Evolutionary conservation across 768 basidiomycete species (phyloP), one percentile per base, ranked within the genome.

Genomic region (Tricholoma flavovirens): DNA sequence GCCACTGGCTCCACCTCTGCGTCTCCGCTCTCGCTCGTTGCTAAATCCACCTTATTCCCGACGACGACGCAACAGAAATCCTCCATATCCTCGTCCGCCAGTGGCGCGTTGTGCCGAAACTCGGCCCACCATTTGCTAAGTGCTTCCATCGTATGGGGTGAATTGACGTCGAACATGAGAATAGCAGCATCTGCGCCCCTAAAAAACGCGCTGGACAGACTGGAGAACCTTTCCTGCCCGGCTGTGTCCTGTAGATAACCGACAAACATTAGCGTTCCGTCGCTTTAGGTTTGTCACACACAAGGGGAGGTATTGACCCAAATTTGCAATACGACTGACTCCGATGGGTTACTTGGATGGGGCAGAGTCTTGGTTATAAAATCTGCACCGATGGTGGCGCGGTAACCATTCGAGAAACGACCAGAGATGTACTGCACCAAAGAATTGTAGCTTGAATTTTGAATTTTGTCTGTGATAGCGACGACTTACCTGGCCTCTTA

Each of bases 351-450:
- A 4, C 63, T 76, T 42, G 84, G 81, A 64, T 89, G 82, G 0
- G 83, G 81, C 10, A 93, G 63, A 0, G 81, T 82, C 67, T 91
- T 92, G 0, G 84, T 79, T 50, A 92, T 88, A 56, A 93, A 94
- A 70, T 94, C 91, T n/a, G 87, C 84, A 17, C 91, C 92, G 40
- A 95, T 93, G 2, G 92, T 94, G 1, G 91, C 87, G 49, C 88
- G 77, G 68, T 93, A 93, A 9, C 83, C 83, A 2, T 79, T 81
- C 4, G 87, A 83, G 69, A 93, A 93, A 11, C 79, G 80, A 24
- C 84, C 83, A 9, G 87, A 84, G 61, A 91, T 83, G 66, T 88
- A 93, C 84, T 92, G 61, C n/a, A n/a, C n/a, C n/a, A n/a, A n/a
- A n/a, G n/a, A n/a, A n/a, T 17, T 53, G 56, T 30, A 11, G 49